Evolutionary conservation across 2,329 filamentous ascomycete species (phyloP).

Genomic region (Xylariaceae sp.): DNA sequence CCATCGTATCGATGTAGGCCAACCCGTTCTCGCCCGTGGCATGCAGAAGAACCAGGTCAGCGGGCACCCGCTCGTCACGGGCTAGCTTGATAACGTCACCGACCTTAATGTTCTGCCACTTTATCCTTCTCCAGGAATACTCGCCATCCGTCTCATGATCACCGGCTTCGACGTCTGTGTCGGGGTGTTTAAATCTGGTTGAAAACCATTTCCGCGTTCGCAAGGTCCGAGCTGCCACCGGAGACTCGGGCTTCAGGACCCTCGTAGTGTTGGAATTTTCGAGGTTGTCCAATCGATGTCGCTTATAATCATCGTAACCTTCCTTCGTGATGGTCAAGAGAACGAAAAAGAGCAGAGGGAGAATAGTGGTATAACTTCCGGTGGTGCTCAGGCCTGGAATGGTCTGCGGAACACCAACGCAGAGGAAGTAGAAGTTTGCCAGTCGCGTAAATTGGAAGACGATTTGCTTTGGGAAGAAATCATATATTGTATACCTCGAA

Average conservation of each 20-base stretch:
- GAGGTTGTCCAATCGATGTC: conserved; percentile 78
- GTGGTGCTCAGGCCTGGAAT: conserved; percentile 78
- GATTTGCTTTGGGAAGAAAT: conserved; percentile 83
- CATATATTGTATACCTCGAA: conserved; percentile 80
- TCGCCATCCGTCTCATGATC: conserved; percentile 29
- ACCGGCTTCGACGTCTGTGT: conserved; percentile 10
- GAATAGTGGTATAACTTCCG: conserved; percentile 72
- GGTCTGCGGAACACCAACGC: conserved; percentile 81
- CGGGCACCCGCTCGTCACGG: conserved; percentile 79
- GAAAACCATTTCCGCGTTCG: conserved; percentile 25
- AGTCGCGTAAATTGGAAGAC: conserved; percentile 85
- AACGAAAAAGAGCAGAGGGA: conserved; percentile 76
- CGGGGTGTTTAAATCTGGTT: conserved; percentile 13
- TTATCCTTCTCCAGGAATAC: conserved; percentile 56
- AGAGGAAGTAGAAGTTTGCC: conserved; percentile 86
- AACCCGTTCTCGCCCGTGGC: conserved; percentile 76
- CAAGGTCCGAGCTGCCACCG: conserved; percentile 4
- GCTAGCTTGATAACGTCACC: conserved; percentile 70
- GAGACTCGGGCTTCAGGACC: conserved; percentile 42
- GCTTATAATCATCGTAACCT: conserved; percentile 81
- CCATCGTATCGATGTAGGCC: conserved; percentile 86
- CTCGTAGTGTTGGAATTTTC: conserved; percentile 67
- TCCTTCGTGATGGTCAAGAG: conserved; percentile 81
- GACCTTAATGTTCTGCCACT: conserved; percentile 71
- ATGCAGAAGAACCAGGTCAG: conserved; percentile 79